These are phyloP conservation scores for Penicillium atrosanguineum DNA, from an alignment of 495 filamentous ascomycete genomes.

Conservation along the genomic window DNA sequence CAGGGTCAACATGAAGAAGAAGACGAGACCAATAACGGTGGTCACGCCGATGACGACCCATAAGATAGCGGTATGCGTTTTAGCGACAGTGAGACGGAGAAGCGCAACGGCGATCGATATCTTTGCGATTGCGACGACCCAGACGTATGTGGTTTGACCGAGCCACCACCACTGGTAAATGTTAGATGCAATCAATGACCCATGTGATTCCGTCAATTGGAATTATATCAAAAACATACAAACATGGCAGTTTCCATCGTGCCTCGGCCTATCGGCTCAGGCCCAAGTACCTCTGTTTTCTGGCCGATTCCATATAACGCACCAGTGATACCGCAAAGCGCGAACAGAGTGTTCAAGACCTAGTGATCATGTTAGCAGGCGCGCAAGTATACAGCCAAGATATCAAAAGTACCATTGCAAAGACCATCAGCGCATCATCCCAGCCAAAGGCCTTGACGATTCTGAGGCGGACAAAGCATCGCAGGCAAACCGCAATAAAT, in stretches of 20 bases:
- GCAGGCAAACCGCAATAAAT: conserved; percentile 35
- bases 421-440: conserved; percentile 44
- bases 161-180: conserved; percentile 41
- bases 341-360: conserved; percentile 36
- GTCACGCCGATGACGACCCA: conserved; percentile 33
- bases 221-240: conserved; percentile 25
- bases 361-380: neutral
- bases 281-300: conserved; percentile 14
- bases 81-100: conserved; percentile 30
- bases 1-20: conserved; percentile 40
- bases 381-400: neutral
- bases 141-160: conserved; percentile 31
- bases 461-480: conserved; percentile 42
- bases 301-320: conserved; percentile 38
- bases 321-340: conserved; percentile 38
- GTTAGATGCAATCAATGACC: conserved; percentile 3
- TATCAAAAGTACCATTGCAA: conserved; percentile 34
- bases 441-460: conserved; percentile 43
- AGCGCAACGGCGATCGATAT: conserved; percentile 37
- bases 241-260: conserved; percentile 39
- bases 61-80: conserved; percentile 23
- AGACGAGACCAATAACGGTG: conserved; percentile 27
- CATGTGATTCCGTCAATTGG: neutral
- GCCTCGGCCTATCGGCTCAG: too few species aligned
- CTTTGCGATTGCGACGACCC: conserved; percentile 28